phyloP scores from a whole-genome alignment of 2,329 filamentous ascomycete species.

The Ophioceras dolichostomum region DNA sequence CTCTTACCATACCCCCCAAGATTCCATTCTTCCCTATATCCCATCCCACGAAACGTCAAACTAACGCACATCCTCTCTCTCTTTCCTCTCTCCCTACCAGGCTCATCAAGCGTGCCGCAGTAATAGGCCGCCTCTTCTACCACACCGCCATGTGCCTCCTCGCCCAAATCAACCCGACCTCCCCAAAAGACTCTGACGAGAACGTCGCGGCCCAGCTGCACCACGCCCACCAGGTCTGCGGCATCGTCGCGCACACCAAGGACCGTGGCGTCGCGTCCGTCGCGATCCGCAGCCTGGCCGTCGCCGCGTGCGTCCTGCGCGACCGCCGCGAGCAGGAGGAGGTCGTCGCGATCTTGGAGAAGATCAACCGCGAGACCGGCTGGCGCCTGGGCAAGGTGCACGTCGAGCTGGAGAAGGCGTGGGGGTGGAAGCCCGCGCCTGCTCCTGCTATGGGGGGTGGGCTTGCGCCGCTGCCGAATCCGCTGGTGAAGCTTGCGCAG shows the following conservation, averaged over 20 bases:
- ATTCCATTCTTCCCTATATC: too few species aligned
- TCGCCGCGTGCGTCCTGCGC: conserved; percentile 62
- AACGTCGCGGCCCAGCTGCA: conserved; percentile 59
- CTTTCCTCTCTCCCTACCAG: too few species aligned
- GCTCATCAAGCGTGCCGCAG: conserved; percentile 71
- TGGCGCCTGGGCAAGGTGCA: conserved; percentile 67
- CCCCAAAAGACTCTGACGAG: conserved; percentile 46
- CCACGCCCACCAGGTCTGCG: conserved; percentile 77
- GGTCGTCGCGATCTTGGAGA: conserved; percentile 63
- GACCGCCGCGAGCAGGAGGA: conserved; percentile 66
- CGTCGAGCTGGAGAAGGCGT: conserved; percentile 59
- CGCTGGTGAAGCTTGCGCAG: neutral
- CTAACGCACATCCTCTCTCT: too few species aligned
- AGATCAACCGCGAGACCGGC: conserved; percentile 63
- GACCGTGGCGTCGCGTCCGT: conserved; percentile 70
- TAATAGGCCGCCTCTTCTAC: conserved; percentile 77
- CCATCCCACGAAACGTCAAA: too few species aligned
- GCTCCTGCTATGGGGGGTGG: conserved; percentile 1
- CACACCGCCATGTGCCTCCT: conserved; percentile 77
- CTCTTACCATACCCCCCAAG: too few species aligned
- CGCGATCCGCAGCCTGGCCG: conserved; percentile 65
- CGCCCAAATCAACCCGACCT: conserved; percentile 64
- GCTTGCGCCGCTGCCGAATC: neutral
- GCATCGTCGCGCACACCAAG: conserved; percentile 75
- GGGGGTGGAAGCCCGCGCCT: conserved; percentile 54